Evolutionary conservation across 352 stramenopile genomes (phyloP), one percentile per base, ranked within the genome.

Genomic region (Pythium brassicae): DNA sequence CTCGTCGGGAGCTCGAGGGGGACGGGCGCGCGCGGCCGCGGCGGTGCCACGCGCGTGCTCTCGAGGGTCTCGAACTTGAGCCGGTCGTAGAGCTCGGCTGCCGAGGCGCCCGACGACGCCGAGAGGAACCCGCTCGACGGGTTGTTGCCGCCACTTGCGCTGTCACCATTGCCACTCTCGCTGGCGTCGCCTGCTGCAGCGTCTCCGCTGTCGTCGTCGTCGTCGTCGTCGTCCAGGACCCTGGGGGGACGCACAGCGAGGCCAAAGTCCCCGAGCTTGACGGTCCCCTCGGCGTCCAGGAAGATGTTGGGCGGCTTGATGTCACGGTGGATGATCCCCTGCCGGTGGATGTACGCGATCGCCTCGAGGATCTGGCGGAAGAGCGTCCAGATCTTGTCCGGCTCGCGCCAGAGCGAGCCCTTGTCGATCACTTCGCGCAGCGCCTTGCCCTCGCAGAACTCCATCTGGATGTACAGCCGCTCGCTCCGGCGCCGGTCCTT

Each of bases 361-460:
- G 92, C 95, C 66, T 98, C 94, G 15, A 98, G 67, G 34, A 98
- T 98, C 66, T 98, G 94, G 7, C 92, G 89, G 40, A 98, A 89
- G 44, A 98, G 81, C 34, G 87, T 96, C 94, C 93, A 98, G 29
- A 98, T 92, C 57, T 95, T 93, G 57, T 94, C 83, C 2, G 78
- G 71, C n/a, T 92, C 72, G 67, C 87, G 76, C 55, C 71, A 91
- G 26, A 98, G 64, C 0, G 66, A 65, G 17, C 78, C 78, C 47
- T 98, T 87, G 63, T 99, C 94, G 57, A 98, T 98, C 35, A 98
- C 78, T 44, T 98, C 89, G 53, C 93, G 74, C 35, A 99, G 72
- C 26, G 94, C 97, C 49, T 95, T 97, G 10, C 86, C 76, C 46
- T 95, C 78, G 50, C 96, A 99, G 63, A 94, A 99, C 69, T 99